Base-by-base conservation (phyloP, 495 filamentous ascomycete species). In the Choiromyces venosus region DNA sequence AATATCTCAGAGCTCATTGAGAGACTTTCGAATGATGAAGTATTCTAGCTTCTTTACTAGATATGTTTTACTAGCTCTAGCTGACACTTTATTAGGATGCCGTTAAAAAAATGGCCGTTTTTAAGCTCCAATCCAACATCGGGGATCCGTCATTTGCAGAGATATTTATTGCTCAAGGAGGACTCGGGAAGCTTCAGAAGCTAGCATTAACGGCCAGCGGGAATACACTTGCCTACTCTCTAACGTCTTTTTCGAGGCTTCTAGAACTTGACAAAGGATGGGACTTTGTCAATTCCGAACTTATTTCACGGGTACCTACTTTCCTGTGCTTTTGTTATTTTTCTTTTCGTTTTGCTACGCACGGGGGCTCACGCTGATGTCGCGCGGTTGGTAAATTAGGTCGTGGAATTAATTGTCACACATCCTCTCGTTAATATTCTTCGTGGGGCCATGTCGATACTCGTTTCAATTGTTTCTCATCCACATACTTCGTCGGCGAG, bases 391-490 rank as follows among this genome's bases (percentile, higher is more conserved):
- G 38, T 68, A 56, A 46, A 9, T 71, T 83, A 96, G 87, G 88
- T 96, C 67, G 95, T 99, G 69, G 91, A 97, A 78, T 86, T 98
- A 40, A 93, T 98, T 70, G 94, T 99, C 74, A 94, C 89, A 35
- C 96, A 98, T 80, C 96, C 94, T 33, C 87, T 99, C 18, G 95
- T 98, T 81, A 99, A 99, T 78, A 98, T 98, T 76, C 88, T 98
- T 65, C 89, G 95, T 16, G 95, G 94, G 73, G 94, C 94, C 74
- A 96, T 98, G 93, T 94, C 93, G 35, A 95, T 98, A 71, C 88
- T 98, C 56, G 94, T 96, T 56, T 92, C 92, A 19, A 89, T 98
- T 66, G 96, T 98, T 66, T 91, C 93, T 38, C 91, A 96, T 82
- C 91, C 92, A 37, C 88, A 91, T 69, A 84, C 82, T 73, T 87